A percentile compares a stretch with the other conserved stretches of the same genome.
Evolutionary conservation across 1,139 yeast genomes (phyloP).

Genomic region (Yamadazyma dushanensis): DNA sequence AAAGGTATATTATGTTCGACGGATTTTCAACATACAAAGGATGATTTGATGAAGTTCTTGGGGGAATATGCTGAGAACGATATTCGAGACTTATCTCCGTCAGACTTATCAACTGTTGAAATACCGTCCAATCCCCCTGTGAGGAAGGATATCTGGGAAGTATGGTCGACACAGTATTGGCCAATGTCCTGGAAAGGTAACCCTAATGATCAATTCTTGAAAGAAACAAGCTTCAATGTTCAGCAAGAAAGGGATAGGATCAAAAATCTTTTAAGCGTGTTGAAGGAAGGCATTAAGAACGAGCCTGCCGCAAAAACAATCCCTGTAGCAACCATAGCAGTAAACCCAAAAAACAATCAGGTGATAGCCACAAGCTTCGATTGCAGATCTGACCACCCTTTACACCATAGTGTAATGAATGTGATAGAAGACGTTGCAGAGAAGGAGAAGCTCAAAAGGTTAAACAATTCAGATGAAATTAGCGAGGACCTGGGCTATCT

Average conservation of each 20-base stretch:
- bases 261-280: conserved; percentile 8
- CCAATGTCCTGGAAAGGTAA: conserved; percentile 94
- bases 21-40: conserved; percentile 16
- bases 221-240: conserved; percentile 51
- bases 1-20: conserved; percentile 31
- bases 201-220: conserved; percentile 73
- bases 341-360: conserved; percentile 9
- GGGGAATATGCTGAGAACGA: conserved; percentile 12
- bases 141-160: conserved; percentile 59
- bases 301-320: not conserved
- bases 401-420: conserved; percentile 72
- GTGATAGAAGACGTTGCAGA: conserved; percentile 65
- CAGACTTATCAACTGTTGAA: conserved; percentile 15
- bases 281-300: conserved; percentile 6
- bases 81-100: conserved; percentile 12
- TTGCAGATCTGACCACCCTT: conserved; percentile 37
- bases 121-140: conserved; percentile 43
- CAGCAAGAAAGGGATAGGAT: conserved; percentile 42
- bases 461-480: conserved; percentile 9
- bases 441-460: conserved; percentile 39
- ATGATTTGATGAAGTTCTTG: conserved; percentile 11
- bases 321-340: conserved; percentile 14
- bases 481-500: conserved; percentile 47
- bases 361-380: conserved; percentile 26
- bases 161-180: conserved; percentile 76